A percentile compares a stretch with the other conserved stretches of the same genome.
Conservation (phyloP, 768 basidiomycete genomes). For the Pholiota microspora region DNA sequence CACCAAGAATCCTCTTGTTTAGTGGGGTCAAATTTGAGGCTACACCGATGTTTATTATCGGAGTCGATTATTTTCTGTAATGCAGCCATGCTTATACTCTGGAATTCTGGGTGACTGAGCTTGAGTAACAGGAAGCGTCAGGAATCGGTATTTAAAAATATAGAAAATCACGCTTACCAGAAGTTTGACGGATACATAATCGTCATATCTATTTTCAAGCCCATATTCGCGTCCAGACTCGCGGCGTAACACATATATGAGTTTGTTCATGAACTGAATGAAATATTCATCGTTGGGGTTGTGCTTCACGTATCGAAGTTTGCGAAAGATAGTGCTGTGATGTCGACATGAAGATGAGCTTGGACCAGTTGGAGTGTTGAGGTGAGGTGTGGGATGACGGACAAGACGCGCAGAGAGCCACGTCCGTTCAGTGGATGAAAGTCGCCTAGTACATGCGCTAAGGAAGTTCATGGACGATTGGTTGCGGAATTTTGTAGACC, state of each 20-base stretch:
- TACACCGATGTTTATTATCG: constrained; percentile 15
- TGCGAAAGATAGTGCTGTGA: constrained; percentile 1
- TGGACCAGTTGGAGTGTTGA: background rate
- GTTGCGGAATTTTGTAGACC: background rate
- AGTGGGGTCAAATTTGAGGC: constrained; percentile 14
- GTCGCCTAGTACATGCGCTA: constrained; percentile 7
- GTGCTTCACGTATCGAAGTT: background rate
- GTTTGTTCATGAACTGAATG: constrained; percentile 1
- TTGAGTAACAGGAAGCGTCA: background rate
- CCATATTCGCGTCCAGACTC: constrained; percentile 13
- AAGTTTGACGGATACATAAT: constrained; percentile 13
- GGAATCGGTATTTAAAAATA: background rate
- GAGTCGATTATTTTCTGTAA: constrained; percentile 16
- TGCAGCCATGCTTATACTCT: constrained; percentile 10
- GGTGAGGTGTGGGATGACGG: background rate
- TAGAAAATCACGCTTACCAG: constrained; percentile 3
- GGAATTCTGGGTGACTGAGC: constrained; percentile 22
- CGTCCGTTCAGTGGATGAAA: background rate
- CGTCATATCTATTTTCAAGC: constrained; percentile 14
- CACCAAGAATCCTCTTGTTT: constrained; percentile 17
- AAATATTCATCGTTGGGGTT: background rate
- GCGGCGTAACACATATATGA: constrained; percentile 13
- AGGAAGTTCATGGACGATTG: constrained; percentile 7
- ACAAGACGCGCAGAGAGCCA: background rate
- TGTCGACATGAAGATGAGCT: background rate